A percentile compares a stretch with the other conserved stretches of the same genome.
Conservation (phyloP, 2,329 filamentous ascomycete species). For the Fusarium sp. region DNA sequence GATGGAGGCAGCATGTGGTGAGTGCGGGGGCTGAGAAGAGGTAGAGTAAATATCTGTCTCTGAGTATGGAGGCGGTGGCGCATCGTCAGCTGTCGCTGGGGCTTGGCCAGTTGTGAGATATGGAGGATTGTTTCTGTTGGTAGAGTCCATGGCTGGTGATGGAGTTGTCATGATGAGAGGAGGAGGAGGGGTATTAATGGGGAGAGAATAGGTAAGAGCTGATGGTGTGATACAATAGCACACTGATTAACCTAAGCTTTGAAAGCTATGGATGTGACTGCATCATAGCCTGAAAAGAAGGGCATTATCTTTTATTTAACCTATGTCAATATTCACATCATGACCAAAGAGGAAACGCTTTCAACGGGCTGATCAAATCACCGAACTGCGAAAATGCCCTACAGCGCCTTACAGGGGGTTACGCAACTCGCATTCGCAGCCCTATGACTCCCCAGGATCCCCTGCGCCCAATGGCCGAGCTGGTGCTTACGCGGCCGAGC, state of each 20-base stretch:
- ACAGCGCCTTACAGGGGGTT: slow-evolving; percentile 20
- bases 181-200: background rate
- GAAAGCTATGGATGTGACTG: background rate
- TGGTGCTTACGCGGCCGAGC: slow-evolving; percentile 40
- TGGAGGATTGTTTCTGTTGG: slow-evolving; percentile 10
- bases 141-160: slow-evolving; percentile 28
- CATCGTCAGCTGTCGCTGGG: slow-evolving; percentile 46
- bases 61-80: slow-evolving; percentile 67
- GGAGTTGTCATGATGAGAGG: slow-evolving; percentile 32
- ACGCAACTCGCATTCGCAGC: slow-evolving; percentile 42
- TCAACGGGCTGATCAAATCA: background rate
- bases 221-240: background rate
- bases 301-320: slow-evolving; percentile 26
- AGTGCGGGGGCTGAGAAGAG: slow-evolving; percentile 46
- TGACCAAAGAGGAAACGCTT: background rate
- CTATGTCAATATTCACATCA: background rate
- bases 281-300: background rate
- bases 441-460: slow-evolving; percentile 39
- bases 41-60: slow-evolving; percentile 68
- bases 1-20: slow-evolving; percentile 31
- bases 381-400: slow-evolving; percentile 1
- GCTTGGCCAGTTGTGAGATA: slow-evolving; percentile 28
- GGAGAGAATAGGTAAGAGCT: background rate
- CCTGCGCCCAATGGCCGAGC: slow-evolving; percentile 25
- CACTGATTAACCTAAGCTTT: background rate